Conservation (phyloP, 2,329 filamentous ascomycete genomes). For the Claviceps fusiformis region DNA sequence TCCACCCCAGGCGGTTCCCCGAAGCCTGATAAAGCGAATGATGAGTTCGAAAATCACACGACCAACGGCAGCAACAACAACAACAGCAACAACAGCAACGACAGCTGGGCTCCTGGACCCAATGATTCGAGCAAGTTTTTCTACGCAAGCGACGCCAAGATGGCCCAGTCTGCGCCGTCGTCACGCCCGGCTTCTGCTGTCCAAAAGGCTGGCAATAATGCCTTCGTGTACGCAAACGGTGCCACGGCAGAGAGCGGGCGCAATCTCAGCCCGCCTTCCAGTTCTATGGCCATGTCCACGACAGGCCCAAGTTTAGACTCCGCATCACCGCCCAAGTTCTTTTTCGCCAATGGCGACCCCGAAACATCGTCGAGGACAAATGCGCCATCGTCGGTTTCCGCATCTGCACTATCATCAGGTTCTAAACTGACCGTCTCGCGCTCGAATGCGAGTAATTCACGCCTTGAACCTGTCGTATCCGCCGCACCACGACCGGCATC, state of each 20-base stretch:
- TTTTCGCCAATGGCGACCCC: constrained; percentile 57
- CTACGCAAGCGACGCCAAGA: constrained; percentile 67
- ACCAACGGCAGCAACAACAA: background rate
- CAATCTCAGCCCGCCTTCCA: constrained; percentile 16
- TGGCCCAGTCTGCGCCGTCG: constrained; percentile 22
- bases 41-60: constrained; percentile 27
- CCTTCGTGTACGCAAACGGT: constrained; percentile 46
- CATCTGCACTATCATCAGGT: constrained; percentile 31
- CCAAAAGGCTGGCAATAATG: constrained; percentile 27
- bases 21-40: constrained; percentile 26
- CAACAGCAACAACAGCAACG: constrained; percentile 5
- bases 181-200: constrained; percentile 26
- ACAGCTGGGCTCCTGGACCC: constrained; percentile 16
- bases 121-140: constrained; percentile 58
- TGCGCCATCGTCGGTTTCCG: constrained; percentile 24
- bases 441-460: constrained; percentile 21
- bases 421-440: constrained; percentile 29
- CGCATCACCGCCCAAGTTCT: constrained; percentile 46
- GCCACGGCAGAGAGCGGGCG: constrained; percentile 26
- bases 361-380: constrained; percentile 27
- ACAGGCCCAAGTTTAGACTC: constrained; percentile 24
- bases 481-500: constrained; percentile 33
- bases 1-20: constrained; percentile 54
- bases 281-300: constrained; percentile 20
- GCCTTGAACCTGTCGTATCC: constrained; percentile 9